Evolutionary conservation across 495 filamentous ascomycete genomes (phyloP).

Genomic region (Aspergillus leporis): DNA sequence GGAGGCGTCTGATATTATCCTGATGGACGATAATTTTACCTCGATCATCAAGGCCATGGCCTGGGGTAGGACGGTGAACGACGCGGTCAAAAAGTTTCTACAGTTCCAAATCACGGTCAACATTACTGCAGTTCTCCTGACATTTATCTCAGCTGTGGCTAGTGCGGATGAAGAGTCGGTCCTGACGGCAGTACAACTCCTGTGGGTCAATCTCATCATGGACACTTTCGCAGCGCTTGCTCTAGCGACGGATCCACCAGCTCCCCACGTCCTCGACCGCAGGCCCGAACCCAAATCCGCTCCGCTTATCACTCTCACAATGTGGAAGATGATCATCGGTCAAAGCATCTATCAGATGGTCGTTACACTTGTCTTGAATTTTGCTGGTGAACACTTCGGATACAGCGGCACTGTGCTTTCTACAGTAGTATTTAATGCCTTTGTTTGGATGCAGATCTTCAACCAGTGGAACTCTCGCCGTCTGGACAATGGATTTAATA

Average conservation of each 20-base stretch:
- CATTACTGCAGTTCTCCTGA: constrained; percentile 82
- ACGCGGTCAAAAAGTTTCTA: constrained; percentile 88
- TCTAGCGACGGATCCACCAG: constrained; percentile 82
- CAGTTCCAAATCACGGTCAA: constrained; percentile 94
- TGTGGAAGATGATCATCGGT: constrained; percentile 95
- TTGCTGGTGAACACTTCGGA: constrained; percentile 60
- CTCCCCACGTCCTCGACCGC: constrained; percentile 67
- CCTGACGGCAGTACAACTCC: constrained; percentile 79
- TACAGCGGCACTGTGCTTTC: constrained; percentile 51
- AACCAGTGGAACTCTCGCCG: constrained; percentile 84
- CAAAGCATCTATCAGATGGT: constrained; percentile 80
- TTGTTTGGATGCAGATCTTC: constrained; percentile 96
- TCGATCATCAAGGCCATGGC: constrained; percentile 86
- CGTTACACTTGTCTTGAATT: constrained; percentile 78
- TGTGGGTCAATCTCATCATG: constrained; percentile 95
- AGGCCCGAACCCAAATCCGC: constrained; percentile 75
- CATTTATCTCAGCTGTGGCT: constrained; percentile 77
- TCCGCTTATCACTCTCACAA: constrained; percentile 73
- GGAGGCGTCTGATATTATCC: constrained; percentile 88
- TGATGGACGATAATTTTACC: constrained; percentile 92
- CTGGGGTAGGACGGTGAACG: constrained; percentile 88
- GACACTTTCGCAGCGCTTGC: constrained; percentile 94
- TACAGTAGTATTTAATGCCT: constrained; percentile 86
- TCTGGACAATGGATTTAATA: constrained; percentile 86
- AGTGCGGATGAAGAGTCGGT: constrained; percentile 66